Conservation (phyloP, 2,329 filamentous ascomycete species). For the Botrytis fabae region DNA sequence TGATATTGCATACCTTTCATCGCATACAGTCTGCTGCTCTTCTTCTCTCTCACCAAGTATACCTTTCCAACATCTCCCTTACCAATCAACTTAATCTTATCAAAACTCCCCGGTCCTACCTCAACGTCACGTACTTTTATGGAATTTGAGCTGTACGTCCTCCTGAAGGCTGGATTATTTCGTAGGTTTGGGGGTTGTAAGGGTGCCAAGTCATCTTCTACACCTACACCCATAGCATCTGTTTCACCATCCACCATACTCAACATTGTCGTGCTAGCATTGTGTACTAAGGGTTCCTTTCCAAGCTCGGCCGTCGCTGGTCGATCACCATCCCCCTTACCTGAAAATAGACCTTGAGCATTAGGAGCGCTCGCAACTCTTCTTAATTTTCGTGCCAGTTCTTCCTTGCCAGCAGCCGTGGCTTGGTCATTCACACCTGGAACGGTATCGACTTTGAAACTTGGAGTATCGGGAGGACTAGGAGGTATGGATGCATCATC, state of each 20-base stretch:
- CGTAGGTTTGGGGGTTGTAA: slow-evolving; percentile 68
- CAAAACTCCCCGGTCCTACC: slow-evolving; percentile 91
- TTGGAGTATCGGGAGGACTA: slow-evolving; percentile 87
- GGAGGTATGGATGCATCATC: slow-evolving; percentile 92
- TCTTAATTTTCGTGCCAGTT: slow-evolving; percentile 86
- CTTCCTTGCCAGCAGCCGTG: slow-evolving; percentile 81
- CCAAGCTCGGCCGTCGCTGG: slow-evolving; percentile 84
- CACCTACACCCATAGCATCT: slow-evolving; percentile 43
- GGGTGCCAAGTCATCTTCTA: slow-evolving; percentile 56
- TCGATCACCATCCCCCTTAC: slow-evolving; percentile 60
- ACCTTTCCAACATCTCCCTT: slow-evolving; percentile 99
- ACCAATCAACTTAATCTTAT: slow-evolving; percentile 99
- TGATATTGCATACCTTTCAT: slow-evolving; percentile 79
- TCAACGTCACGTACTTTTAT: slow-evolving; percentile 98
- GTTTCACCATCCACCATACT: slow-evolving; percentile 48
- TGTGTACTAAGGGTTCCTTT: slow-evolving; percentile 72
- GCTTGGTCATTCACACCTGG: slow-evolving; percentile 64
- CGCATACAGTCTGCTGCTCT: slow-evolving; percentile 89
- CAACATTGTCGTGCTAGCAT: slow-evolving; percentile 53
- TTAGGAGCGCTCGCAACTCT: slow-evolving; percentile 96
- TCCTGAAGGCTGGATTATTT: slow-evolving; percentile 74
- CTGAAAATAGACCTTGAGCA: slow-evolving; percentile 84
- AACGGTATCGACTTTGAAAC: slow-evolving; percentile 69
- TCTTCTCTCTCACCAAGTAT: slow-evolving; percentile 96
- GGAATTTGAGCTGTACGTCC: slow-evolving; percentile 98